phyloP scores from a whole-genome alignment of 2,329 filamentous ascomycete species.

The Cercospora berteroae region DNA sequence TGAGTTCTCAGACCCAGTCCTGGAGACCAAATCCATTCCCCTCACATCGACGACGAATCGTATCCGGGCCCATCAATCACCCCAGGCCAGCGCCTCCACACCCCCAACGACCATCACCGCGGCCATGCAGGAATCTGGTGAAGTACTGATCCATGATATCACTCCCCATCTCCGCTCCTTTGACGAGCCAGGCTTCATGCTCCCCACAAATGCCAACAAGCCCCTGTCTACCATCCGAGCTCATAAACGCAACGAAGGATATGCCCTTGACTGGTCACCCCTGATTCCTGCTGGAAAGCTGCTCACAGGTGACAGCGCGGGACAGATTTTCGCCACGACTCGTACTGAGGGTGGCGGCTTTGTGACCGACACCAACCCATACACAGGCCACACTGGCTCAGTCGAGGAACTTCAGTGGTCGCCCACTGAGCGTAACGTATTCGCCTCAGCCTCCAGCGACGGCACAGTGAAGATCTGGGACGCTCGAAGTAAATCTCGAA shows the following conservation, averaged over 20 bases:
- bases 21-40: constrained; percentile 88
- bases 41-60: constrained; percentile 87
- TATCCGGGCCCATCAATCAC: constrained; percentile 80
- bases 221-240: constrained; percentile 82
- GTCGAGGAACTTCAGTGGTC: constrained; percentile 98
- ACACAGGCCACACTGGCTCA: constrained; percentile 77
- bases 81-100: constrained; percentile 65
- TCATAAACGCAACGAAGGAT: constrained; percentile 84
- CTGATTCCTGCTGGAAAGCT: constrained; percentile 77
- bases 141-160: constrained; percentile 91
- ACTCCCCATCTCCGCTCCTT: constrained; percentile 86
- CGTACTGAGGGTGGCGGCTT: constrained; percentile 84
- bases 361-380: constrained; percentile 79
- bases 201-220: constrained; percentile 82
- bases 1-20: constrained; percentile 75
- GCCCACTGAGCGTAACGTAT: constrained; percentile 86
- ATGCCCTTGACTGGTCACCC: constrained; percentile 95
- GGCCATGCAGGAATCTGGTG: constrained; percentile 84
- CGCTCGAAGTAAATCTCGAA: constrained; percentile 81
- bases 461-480: constrained; percentile 97
- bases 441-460: constrained; percentile 89
- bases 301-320: constrained; percentile 86
- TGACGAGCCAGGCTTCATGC: constrained; percentile 77
- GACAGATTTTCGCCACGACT: constrained; percentile 83
- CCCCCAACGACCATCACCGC: constrained; percentile 83